These are phyloP conservation scores for Zygotorulaspora mrakii DNA, from an alignment of 1,139 yeast genomes.

Conservation along the genomic window DNA sequence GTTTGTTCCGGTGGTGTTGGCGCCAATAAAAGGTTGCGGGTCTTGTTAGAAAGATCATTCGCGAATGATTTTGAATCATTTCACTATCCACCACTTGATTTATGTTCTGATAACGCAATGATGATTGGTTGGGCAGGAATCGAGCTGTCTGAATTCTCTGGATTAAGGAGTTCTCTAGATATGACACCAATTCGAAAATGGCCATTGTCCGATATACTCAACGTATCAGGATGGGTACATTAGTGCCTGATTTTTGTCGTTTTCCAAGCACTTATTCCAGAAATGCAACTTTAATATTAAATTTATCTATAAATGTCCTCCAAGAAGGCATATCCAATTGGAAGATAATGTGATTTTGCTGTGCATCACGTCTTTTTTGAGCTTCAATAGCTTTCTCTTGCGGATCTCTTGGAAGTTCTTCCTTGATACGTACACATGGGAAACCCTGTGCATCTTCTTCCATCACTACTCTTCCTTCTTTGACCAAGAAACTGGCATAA, in stretches of 20 bases:
- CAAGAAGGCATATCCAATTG: conserved; percentile 65
- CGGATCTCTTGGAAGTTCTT: conserved; percentile 31
- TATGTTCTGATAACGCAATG: conserved; percentile 92
- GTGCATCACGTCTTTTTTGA: conserved; percentile 32
- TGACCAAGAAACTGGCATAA: conserved; percentile 71
- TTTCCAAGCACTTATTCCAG: conserved; percentile 44
- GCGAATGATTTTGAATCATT: conserved; percentile 34
- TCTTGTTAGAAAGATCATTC: conserved; percentile 44
- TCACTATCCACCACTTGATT: conserved; percentile 63
- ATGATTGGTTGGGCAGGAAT: conserved; percentile 99
- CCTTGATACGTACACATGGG: conserved; percentile 41
- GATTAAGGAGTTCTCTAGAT: conserved; percentile 47
- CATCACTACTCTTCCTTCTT: conserved; percentile 62
- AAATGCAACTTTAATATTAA: conserved; percentile 51
- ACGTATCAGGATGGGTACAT: conserved; percentile 50
- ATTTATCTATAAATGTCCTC: conserved; percentile 49
- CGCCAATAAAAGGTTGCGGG: conserved; percentile 60
- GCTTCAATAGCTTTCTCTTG: conserved; percentile 30
- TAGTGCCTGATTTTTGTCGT: no score
- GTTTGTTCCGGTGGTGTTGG: conserved; percentile 96
- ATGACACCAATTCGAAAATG: conserved; percentile 66
- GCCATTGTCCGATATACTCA: conserved; percentile 56
- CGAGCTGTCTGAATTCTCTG: conserved; percentile 62
- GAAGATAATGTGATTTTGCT: conserved; percentile 62
- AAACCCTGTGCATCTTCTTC: conserved; percentile 49